phyloP scores from a whole-genome alignment of 768 basidiomycete genomes.

The Amanita phalloides region DNA sequence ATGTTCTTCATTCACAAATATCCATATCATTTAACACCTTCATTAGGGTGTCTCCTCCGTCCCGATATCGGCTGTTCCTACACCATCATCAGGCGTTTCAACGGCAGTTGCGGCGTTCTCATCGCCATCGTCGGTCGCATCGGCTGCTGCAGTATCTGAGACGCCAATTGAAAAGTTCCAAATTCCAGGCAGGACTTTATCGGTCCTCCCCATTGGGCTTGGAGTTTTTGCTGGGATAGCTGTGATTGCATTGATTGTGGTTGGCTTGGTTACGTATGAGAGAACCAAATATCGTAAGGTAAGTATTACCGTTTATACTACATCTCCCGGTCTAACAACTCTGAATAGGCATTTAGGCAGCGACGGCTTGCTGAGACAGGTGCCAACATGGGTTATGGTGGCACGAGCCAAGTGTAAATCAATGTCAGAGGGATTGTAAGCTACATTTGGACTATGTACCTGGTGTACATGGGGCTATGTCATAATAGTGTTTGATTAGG shows the following conservation, averaged over 20 bases:
- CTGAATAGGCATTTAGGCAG: slow-evolving; percentile 55
- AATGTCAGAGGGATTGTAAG: neutral
- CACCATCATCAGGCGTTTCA: neutral
- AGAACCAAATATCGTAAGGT: slow-evolving; percentile 82
- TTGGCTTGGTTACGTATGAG: slow-evolving; percentile 80
- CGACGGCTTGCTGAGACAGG: slow-evolving; percentile 61
- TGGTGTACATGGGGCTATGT: neutral
- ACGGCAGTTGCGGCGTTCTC: slow-evolving; percentile 4
- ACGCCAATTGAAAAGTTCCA: slow-evolving; percentile 34
- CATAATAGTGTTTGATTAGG: too few relatives aligned
- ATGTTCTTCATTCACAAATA: neutral
- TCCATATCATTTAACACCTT: neutral
- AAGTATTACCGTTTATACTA: slow-evolving; percentile 12
- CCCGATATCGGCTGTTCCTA: slow-evolving; percentile 12
- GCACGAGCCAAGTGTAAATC: slow-evolving; percentile 28
- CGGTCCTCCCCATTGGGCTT: slow-evolving; percentile 74
- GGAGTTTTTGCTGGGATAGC: slow-evolving; percentile 82
- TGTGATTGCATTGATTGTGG: slow-evolving; percentile 70
- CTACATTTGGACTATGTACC: neutral
- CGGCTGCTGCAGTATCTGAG: slow-evolving; percentile 23
- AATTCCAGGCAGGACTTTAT: slow-evolving; percentile 63
- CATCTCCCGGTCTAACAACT: slow-evolving; percentile 2
- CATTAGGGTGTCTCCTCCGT: slow-evolving; percentile 5
- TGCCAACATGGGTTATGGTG: slow-evolving; percentile 49
- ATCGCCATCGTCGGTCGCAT: slow-evolving; percentile 11